phyloP scores from a whole-genome alignment of 2,329 filamentous ascomycete genomes.

The Fusarium torulosum region DNA sequence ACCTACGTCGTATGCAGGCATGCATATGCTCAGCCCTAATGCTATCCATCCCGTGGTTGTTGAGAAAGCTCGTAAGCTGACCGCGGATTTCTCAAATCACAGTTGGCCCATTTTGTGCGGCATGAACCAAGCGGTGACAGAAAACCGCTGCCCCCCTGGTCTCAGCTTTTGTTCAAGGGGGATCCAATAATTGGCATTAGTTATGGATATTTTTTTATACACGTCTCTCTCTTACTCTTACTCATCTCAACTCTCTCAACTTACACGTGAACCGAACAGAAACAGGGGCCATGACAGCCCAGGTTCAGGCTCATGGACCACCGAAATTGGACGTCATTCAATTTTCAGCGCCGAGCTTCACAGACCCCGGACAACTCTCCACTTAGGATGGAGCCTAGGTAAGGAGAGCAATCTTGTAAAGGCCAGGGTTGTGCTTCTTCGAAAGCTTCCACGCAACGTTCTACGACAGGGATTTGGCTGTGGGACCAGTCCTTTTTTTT shows the following conservation, averaged over 20 bases:
- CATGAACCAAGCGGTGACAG: constrained; percentile 31
- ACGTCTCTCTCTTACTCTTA: constrained; percentile 5
- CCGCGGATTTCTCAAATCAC: constrained; percentile 35
- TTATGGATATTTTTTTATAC: constrained; percentile 7
- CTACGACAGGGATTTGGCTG: constrained; percentile 36
- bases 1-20: background rate
- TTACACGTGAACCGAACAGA: constrained; percentile 14
- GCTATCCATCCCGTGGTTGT: constrained; percentile 20
- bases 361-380: constrained; percentile 36
- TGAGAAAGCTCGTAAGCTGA: constrained; percentile 37
- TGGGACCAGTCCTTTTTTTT: constrained; percentile 28
- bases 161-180: constrained; percentile 32
- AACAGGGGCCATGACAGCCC: constrained; percentile 35
- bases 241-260: constrained; percentile 12
- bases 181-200: background rate
- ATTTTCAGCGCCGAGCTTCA: constrained; percentile 30
- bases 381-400: constrained; percentile 34
- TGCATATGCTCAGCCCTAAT: constrained; percentile 33
- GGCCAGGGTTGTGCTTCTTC: constrained; percentile 36
- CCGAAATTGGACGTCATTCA: constrained; percentile 50
- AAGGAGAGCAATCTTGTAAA: constrained; percentile 25
- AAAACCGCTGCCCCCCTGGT: constrained; percentile 33
- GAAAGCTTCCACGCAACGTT: constrained; percentile 47
- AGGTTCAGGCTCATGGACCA: constrained; percentile 38
- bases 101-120: constrained; percentile 33